phyloP scores from a whole-genome alignment of 768 basidiomycete species.

The Strobilomyces confusus region DNA sequence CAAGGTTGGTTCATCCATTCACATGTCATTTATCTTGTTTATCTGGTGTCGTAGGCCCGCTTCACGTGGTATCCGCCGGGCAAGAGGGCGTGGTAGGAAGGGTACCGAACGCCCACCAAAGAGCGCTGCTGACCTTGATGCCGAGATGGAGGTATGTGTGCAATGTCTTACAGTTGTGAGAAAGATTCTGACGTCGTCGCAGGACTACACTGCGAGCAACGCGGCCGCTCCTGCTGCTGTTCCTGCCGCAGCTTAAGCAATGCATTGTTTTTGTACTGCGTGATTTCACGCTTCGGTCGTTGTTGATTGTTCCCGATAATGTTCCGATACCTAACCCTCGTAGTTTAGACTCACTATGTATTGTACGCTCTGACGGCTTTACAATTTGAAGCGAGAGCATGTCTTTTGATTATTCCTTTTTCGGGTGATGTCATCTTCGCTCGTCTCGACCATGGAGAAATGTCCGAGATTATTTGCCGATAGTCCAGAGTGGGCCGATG shows the following conservation, averaged over 20 bases:
- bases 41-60: constrained; percentile 25
- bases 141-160: constrained; percentile 89
- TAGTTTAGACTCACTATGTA: constrained; percentile 25
- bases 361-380: constrained; percentile 14
- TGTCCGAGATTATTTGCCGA: constrained; percentile 46
- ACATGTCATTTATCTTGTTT: background rate
- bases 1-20: constrained; percentile 32
- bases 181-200: background rate
- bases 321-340: constrained; percentile 20
- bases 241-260: constrained; percentile 33
- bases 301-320: constrained; percentile 13
- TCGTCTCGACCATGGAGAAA: constrained; percentile 9
- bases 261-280: constrained; percentile 5
- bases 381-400: background rate
- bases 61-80: constrained; percentile 44
- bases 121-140: constrained; percentile 87
- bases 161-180: background rate
- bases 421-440: background rate
- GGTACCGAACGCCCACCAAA: constrained; percentile 62
- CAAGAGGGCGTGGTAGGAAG: constrained; percentile 44
- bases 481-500: constrained; percentile 74
- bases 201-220: constrained; percentile 70
- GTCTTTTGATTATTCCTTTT: background rate
- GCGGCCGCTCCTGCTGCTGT: constrained; percentile 42
- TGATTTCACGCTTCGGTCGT: background rate